Evolutionary conservation across 768 basidiomycete species (phyloP).

Genomic region (Thelephora aurantiotincta): DNA sequence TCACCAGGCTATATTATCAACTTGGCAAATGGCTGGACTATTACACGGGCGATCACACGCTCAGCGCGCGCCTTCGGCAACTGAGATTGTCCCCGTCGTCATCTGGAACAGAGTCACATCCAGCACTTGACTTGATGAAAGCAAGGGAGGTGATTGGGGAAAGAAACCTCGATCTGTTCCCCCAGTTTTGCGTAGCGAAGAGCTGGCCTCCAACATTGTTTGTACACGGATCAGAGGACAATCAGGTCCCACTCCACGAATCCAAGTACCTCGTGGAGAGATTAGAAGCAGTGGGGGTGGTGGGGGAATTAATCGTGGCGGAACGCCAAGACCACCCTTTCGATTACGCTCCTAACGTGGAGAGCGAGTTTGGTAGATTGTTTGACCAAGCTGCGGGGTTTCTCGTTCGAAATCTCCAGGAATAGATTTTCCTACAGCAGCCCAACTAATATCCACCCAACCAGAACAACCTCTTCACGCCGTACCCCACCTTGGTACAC

Average conservation of each 20-base stretch:
- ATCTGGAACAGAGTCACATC: too few relatives aligned
- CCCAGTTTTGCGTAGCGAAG: conserved; percentile 24
- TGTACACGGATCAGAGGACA: conserved; percentile 33
- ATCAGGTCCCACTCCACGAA: conserved; percentile 28
- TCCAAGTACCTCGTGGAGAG: conserved; percentile 22
- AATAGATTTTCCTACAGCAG: too few relatives aligned
- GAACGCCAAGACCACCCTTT: conserved; percentile 40
- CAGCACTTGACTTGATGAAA: neutral
- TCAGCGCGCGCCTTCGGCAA: conserved; percentile 29
- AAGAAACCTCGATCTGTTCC: conserved; percentile 26
- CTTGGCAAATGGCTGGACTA: conserved; percentile 45
- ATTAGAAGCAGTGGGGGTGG: conserved; percentile 23
- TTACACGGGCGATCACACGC: conserved; percentile 30
- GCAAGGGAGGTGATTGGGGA: conserved; percentile 13
- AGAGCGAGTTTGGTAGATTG: conserved; percentile 7
- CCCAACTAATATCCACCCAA: too few relatives aligned
- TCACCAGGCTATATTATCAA: conserved; percentile 45
- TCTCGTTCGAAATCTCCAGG: too few relatives aligned
- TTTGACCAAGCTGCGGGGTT: too few relatives aligned
- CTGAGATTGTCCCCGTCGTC: neutral
- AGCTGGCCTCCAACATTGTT: conserved; percentile 33
- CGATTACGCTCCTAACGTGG: conserved; percentile 33
- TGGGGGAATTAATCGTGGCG: conserved; percentile 21
- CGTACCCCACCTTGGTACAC: too few relatives aligned
- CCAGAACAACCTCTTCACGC: too few relatives aligned